phyloP scores from a whole-genome alignment of 495 filamentous ascomycete genomes.

The Talaromyces nanjingensis region DNA sequence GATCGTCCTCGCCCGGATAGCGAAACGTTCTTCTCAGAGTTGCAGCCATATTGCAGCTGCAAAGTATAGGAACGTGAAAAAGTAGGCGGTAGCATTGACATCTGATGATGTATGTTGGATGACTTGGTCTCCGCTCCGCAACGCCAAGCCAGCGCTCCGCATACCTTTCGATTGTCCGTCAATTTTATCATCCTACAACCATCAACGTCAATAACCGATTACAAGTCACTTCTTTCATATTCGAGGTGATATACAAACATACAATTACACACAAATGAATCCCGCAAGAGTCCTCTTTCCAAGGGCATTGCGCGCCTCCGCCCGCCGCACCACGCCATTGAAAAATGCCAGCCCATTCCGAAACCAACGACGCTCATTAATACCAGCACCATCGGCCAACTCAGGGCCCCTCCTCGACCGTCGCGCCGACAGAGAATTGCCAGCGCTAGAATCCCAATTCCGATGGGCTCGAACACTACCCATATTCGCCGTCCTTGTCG shows the following conservation, averaged over 20 bases:
- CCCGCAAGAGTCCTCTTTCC: neutral
- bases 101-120: constrained; percentile 1
- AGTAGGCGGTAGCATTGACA: neutral
- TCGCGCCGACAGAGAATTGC: constrained; percentile 74
- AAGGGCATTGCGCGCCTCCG: neutral
- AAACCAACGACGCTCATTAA: constrained; percentile 33
- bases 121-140: neutral
- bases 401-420: constrained; percentile 71
- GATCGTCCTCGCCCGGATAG: constrained; percentile 50
- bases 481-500: constrained; percentile 52
- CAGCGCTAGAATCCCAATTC: constrained; percentile 30
- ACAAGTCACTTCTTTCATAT: too few species aligned
- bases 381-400: constrained; percentile 39
- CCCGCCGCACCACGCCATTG: neutral
- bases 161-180: neutral
- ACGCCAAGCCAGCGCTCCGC: constrained; percentile 4
- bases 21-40: constrained; percentile 56
- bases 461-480: constrained; percentile 50
- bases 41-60: constrained; percentile 30
- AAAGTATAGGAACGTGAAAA: neutral
- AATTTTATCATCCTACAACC: neutral
- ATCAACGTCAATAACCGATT: neutral
- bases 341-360: constrained; percentile 8
- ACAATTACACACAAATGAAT: neutral
- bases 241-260: neutral